phyloP scores from a whole-genome alignment of 2,329 filamentous ascomycete genomes.

The Polychaeton citri region DNA sequence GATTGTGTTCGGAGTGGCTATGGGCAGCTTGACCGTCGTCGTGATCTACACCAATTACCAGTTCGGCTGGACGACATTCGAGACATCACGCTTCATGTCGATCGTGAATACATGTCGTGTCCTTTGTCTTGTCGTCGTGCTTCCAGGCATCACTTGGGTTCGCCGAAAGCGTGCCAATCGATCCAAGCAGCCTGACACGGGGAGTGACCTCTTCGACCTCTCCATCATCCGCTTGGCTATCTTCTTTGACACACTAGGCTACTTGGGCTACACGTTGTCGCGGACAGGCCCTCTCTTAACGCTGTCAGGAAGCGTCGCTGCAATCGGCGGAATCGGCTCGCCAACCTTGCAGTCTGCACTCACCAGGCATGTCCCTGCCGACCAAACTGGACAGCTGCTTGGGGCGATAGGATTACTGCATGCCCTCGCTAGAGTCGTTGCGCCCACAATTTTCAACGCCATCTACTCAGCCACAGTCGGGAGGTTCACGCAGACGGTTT shows the following conservation, averaged over 20 bases:
- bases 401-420: constrained; percentile 80
- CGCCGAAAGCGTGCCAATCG: constrained; percentile 41
- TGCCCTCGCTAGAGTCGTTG: constrained; percentile 63
- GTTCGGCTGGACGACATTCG: constrained; percentile 71
- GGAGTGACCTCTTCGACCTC: constrained; percentile 67
- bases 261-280: constrained; percentile 59
- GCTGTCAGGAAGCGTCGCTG: constrained; percentile 55
- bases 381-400: constrained; percentile 72
- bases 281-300: constrained; percentile 53
- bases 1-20: constrained; percentile 65
- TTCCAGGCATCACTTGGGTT: constrained; percentile 65
- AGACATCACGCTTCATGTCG: constrained; percentile 70
- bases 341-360: constrained; percentile 73
- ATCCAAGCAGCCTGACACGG: constrained; percentile 40
- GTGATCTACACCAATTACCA: constrained; percentile 70
- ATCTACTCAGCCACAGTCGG: constrained; percentile 74
- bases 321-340: constrained; percentile 70
- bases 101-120: constrained; percentile 68
- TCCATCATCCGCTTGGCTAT: constrained; percentile 62
- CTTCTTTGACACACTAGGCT: constrained; percentile 62
- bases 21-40: constrained; percentile 69
- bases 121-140: constrained; percentile 55
- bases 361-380: constrained; percentile 80
- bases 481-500: constrained; percentile 67
- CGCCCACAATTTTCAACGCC: constrained; percentile 71